These are phyloP conservation scores for Blastobotrys indianensis DNA, from an alignment of 1,139 yeast species.

Conservation along the genomic window DNA sequence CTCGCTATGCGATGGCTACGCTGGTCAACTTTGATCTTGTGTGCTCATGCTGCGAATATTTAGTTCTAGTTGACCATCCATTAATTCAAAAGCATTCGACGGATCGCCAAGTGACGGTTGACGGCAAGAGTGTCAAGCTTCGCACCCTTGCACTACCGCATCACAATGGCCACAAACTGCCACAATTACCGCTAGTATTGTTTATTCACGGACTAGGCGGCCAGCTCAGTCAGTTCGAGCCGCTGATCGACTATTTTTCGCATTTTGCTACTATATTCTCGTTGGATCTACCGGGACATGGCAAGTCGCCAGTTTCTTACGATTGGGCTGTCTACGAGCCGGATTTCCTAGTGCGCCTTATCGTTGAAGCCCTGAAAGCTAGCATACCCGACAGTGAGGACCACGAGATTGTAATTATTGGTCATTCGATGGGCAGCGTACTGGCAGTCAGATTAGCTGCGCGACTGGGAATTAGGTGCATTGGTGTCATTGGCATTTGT, in stretches of 20 bases:
- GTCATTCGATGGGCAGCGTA: slow-evolving; percentile 75
- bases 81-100: slow-evolving; percentile 20
- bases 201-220: slow-evolving; percentile 77
- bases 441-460: slow-evolving; percentile 46
- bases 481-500: slow-evolving; percentile 37
- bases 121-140: slow-evolving; percentile 16
- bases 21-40: too few relatives aligned
- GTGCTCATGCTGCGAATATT: too few relatives aligned
- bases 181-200: slow-evolving; percentile 49
- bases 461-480: slow-evolving; percentile 33
- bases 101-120: slow-evolving; percentile 5
- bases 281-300: slow-evolving; percentile 73
- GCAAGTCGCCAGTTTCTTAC: slow-evolving; percentile 37
- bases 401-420: slow-evolving; percentile 51
- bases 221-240: slow-evolving; percentile 67
- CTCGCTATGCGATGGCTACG: too few relatives aligned
- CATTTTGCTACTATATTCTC: slow-evolving; percentile 61
- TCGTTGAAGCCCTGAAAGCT: slow-evolving; percentile 28
- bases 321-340: slow-evolving; percentile 41
- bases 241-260: slow-evolving; percentile 55
- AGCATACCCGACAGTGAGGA: slow-evolving; percentile 15
- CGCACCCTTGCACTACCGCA: slow-evolving; percentile 31
- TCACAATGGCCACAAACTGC: slow-evolving; percentile 29
- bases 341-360: slow-evolving; percentile 43
- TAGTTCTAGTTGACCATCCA: slow-evolving; percentile 20